Base-by-base conservation (phyloP, 768 basidiomycete genomes). In the Boletus eberwhitei region DNA sequence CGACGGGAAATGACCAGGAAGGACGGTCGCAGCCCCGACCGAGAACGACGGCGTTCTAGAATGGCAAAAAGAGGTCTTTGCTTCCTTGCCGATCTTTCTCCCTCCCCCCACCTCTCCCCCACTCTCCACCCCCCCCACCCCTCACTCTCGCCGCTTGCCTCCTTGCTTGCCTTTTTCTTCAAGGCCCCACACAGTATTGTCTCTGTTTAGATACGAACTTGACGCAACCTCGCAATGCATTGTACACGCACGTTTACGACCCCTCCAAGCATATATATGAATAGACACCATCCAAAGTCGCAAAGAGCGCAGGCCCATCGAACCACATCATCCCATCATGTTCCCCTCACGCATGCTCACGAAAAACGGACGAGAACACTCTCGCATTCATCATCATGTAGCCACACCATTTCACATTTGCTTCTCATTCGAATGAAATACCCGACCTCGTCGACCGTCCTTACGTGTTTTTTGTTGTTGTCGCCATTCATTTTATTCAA, bases 211-310 rank as follows among this genome's bases (percentile, higher is more conserved):
- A 66, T 60, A 65, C 54, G 64, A 63, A 35, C 40, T 22, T 54
- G 45, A 66, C 64, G 54, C 58, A 60, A 64, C n/a, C 9, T n/a
- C 61, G 54, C 64, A 61, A 64, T 64, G 64, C 64, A 61, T 64
- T 64, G 48, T 54, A 67, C 59, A 65, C 53, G 64, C 57, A 66
- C 55, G 54, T 45, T 53, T 34, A 65, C 62, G 64, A 65, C 0
- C 34, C 37, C 42, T 21, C 60, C 60, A 65, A 48, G 60, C 57
- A 59, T 55, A 56, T 47, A 66, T 52, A 66, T 58, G 48, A 50
- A 50, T 64, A 67, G 64, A 65, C 62, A 60, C 32, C 64, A 60
- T 64, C 29, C 19, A 39, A 41, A 50, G 40, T 39, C n/a, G 22
- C 22, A 29, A 47, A 43, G 37, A 51, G 60, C 44, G 60, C 60